These are phyloP conservation scores for Leccinum incarnatum DNA, from an alignment of 768 basidiomycete genomes.

Conservation along the genomic window DNA sequence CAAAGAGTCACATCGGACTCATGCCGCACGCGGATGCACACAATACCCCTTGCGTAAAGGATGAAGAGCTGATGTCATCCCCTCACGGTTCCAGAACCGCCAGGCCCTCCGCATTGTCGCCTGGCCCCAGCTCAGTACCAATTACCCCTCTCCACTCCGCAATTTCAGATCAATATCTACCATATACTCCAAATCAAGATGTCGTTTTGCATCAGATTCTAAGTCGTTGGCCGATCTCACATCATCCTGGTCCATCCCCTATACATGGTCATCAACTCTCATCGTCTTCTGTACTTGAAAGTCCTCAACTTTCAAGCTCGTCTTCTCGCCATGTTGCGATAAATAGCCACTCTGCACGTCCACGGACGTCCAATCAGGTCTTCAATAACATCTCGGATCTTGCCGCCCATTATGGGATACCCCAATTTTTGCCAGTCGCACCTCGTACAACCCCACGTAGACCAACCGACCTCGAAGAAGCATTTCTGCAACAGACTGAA, in stretches of 20 bases:
- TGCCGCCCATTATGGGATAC: constrained; percentile 78
- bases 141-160: constrained; percentile 34
- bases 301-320: constrained; percentile 51
- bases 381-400: constrained; percentile 65
- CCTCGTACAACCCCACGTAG: constrained; percentile 56
- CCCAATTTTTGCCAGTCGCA: constrained; percentile 64
- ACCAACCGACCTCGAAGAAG: constrained; percentile 35
- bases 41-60: constrained; percentile 30
- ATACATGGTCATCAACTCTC: constrained; percentile 40
- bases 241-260: constrained; percentile 36
- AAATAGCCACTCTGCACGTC: constrained; percentile 56
- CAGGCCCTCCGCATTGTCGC: constrained; percentile 54
- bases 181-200: constrained; percentile 40
- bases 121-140: constrained; percentile 30
- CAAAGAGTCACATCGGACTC: constrained; percentile 22
- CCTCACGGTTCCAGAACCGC: constrained; percentile 49
- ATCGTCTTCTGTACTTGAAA: constrained; percentile 44
- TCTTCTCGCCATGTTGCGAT: constrained; percentile 55
- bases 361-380: constrained; percentile 62
- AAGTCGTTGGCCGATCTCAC: constrained; percentile 46
- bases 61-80: constrained; percentile 43
- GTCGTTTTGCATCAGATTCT: constrained; percentile 42
- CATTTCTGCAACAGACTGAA: constrained; percentile 25
- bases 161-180: constrained; percentile 48
- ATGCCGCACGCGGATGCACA: constrained; percentile 21